A percentile compares a stretch with the other conserved stretches of the same genome.
Conservation (phyloP, 176 grass and related monocot species). For the Phoenix dactylifera region DNA sequence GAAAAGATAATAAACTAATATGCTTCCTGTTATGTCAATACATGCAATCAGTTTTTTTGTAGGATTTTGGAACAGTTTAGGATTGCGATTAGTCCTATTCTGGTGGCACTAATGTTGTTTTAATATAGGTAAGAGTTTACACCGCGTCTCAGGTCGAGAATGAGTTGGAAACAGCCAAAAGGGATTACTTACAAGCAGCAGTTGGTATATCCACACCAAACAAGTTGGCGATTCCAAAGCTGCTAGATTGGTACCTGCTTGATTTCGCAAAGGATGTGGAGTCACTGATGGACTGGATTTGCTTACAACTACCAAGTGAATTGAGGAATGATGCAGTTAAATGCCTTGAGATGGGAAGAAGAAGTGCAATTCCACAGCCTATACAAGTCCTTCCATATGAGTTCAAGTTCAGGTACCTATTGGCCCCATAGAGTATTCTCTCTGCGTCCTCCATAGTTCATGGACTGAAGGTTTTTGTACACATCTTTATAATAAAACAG, state of each 20-base stretch:
- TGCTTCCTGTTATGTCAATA: too few species aligned
- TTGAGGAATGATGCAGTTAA: constrained; percentile 36
- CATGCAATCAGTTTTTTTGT: too few species aligned
- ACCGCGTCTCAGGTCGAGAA: constrained; percentile 61
- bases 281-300: constrained; percentile 98
- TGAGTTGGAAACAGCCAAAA: constrained; percentile 75
- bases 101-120: neutral
- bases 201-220: constrained; percentile 50
- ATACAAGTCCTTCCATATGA: constrained; percentile 72
- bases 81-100: neutral
- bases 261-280: constrained; percentile 92
- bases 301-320: constrained; percentile 66
- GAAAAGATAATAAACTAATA: too few species aligned
- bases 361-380: constrained; percentile 9
- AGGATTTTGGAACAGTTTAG: too few species aligned
- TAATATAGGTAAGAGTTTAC: constrained; percentile 72
- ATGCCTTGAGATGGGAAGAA: constrained; percentile 36
- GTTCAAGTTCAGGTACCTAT: constrained; percentile 90
- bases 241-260: constrained; percentile 79
- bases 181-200: constrained; percentile 70
- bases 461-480: neutral
- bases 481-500: constrained; percentile 8
- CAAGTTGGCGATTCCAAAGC: constrained; percentile 70
- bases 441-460: neutral
- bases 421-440: constrained; percentile 26